Evolutionary conservation across 2,329 filamentous ascomycete genomes (phyloP), one percentile per base, ranked within the genome.

Genomic region (Lomentospora prolificans): DNA sequence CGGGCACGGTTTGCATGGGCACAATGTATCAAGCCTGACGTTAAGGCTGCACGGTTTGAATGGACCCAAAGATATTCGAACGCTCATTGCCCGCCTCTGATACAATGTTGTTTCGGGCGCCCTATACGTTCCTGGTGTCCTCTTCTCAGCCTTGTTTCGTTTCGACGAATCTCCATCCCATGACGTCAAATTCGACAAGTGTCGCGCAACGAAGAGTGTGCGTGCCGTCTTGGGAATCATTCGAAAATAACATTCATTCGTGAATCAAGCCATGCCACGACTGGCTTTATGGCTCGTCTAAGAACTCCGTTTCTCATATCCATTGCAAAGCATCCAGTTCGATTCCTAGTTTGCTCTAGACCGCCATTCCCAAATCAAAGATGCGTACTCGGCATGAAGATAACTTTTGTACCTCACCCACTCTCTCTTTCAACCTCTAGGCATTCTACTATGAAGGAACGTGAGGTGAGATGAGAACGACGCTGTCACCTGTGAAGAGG

Each of bases 381-480:
- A 39, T n/a, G 33, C 12, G 33, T 12, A 39, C 33, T n/a, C 33
- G 33, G 12, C 17, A 39, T 12, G 17, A 39, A 8, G 12, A 39
- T 12, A 50, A 27, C 22, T 27, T 27, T n/a, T 3, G 19, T 14
- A 8, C 25, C 46, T 12, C n/a, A n/a, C n/a, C n/a, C 12, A 25
- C 44, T 46, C 14, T 19, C 19, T 12, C 12, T 10, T 48, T 12
- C 17, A 22, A 10, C 44, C 12, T 24, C 44, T 24, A 51, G 17
- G 9, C 30, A 25, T 22, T 25, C n/a, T 19, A 10, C 44, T 63
- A 75, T 60, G 73, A 71, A 1, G 74, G 71, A 44, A 69, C 76
- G 62, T 82, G 79, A 12, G 84, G 84, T 55, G 85, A 87, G 63
- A 87, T 86, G 64, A 88, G 75, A 58, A 88, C 83, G 55, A 89